Conservation (phyloP, 495 filamentous ascomycete species). For the Penicillium verhagenii region DNA sequence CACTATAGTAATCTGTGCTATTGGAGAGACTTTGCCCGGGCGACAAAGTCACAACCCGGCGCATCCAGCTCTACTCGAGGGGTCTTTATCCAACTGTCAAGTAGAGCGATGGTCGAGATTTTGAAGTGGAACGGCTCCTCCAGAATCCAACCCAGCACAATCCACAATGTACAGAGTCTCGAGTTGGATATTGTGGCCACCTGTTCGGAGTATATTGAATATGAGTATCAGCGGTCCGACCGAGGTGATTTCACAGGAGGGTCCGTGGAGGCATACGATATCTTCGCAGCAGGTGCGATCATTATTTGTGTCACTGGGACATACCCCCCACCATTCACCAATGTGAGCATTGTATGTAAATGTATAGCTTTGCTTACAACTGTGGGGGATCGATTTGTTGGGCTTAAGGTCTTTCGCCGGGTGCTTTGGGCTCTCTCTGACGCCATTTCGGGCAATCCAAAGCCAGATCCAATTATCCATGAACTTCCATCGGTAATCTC, state of each 20-base stretch:
- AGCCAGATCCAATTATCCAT: constrained; percentile 8
- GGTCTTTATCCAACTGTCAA: constrained; percentile 13
- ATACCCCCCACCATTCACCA: background rate
- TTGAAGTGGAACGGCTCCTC: constrained; percentile 7
- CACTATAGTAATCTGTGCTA: constrained; percentile 26
- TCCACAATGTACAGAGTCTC: constrained; percentile 7
- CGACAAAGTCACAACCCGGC: background rate
- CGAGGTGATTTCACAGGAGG: constrained; percentile 17
- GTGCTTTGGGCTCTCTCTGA: constrained; percentile 17
- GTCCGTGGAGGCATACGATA: constrained; percentile 23
- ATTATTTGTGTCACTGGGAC: constrained; percentile 14
- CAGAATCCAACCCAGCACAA: constrained; percentile 1
- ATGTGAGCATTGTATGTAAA: constrained; percentile 10
- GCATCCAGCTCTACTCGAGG: background rate
- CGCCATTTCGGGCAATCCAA: background rate
- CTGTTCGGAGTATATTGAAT: constrained; percentile 21
- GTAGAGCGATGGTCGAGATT: constrained; percentile 20
- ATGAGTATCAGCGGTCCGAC: constrained; percentile 18
- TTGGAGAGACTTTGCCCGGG: constrained; percentile 16
- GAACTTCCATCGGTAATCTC: constrained; percentile 17
- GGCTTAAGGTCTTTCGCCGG: constrained; percentile 17
- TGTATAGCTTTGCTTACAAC: constrained; percentile 16
- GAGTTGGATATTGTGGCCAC: constrained; percentile 13
- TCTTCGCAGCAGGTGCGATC: constrained; percentile 22
- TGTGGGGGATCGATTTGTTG: constrained; percentile 16